Evolutionary conservation across 2,329 filamentous ascomycete genomes (phyloP), one percentile per base, ranked within the genome.

Genomic region (Aspergillus versicolor): DNA sequence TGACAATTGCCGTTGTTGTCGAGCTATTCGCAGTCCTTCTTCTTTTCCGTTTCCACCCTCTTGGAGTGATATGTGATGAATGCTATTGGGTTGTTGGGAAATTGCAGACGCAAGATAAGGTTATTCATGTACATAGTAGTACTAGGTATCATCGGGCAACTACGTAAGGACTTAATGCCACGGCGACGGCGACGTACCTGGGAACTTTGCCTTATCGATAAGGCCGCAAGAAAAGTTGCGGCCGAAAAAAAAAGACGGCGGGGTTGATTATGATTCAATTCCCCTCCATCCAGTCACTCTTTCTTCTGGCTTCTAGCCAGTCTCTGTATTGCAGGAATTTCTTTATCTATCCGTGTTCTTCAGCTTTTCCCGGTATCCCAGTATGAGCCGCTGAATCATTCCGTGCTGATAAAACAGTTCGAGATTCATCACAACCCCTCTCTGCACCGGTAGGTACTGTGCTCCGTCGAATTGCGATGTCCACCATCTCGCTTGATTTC

Each of bases 141-240:
- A 40, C 21, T 21, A 21, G 21, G 21, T 21, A 21, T 40, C 8
- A 4, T 8, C 6, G 13, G 19, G 3, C 17, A 3, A 46, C 27
- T 30, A 30, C 27, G 21, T 21, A 21, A 21, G 21, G 21, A 21
- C 11, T n/a, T 54, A 61, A 34, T 58, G 47, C 49, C 56, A 61
- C 50, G 38, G 9, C 40, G 41, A 9, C 24, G 4, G 9, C 9
- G 1, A 40, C 17, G 34, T 48, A 50, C 57, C n/a, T n/a, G 22
- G 11, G 5, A 41, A 22, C 24, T 5, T 11, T 44, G 56, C 55
- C 59, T 54, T 61, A 61, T 61, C 59, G 59, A 61, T 61, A 59
- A 56, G 37, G 45, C 58, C 22, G 21, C 49, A 45, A 47, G 54
- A 61, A 56, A 61, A 61, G 55, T 38, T 50, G 45, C 51, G 52